Evolutionary conservation across 768 basidiomycete species (phyloP).

Genomic region (Cystofilobasidium macerans): DNA sequence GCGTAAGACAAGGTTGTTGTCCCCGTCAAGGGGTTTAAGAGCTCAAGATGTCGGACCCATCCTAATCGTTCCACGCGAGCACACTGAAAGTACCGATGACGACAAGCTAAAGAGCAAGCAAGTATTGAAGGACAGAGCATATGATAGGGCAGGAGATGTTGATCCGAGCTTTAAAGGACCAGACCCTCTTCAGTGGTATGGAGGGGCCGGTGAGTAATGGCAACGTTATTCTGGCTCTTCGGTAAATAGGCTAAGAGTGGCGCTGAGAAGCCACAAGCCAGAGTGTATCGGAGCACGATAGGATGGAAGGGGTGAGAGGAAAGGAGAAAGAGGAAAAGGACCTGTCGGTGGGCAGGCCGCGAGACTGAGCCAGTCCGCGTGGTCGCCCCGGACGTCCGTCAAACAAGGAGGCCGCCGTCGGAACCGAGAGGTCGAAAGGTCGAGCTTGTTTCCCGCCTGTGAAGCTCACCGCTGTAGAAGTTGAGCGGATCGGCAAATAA

Average conservation of each 20-base stretch:
- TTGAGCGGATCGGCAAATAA: conserved; percentile 7
- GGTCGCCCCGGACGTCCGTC: background rate
- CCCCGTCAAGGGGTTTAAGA: too few relatives aligned
- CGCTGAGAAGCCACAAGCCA: background rate
- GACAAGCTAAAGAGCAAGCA: too few relatives aligned
- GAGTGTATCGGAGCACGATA: background rate
- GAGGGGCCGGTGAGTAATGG: conserved; percentile 6
- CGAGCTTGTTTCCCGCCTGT: background rate
- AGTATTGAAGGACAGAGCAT: too few relatives aligned
- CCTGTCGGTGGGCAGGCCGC: background rate
- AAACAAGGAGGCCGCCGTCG: background rate
- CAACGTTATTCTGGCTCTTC: conserved; percentile 3
- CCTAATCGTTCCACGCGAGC: too few relatives aligned
- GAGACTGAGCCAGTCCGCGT: background rate
- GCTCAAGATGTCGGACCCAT: too few relatives aligned
- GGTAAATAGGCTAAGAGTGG: background rate
- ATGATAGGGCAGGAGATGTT: background rate
- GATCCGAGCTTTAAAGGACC: conserved; percentile 4
- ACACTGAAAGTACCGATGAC: too few relatives aligned
- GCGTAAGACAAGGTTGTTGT: too few relatives aligned
- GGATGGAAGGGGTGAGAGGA: background rate
- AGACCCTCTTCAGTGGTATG: background rate
- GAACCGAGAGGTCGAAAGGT: background rate
- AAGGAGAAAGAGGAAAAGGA: background rate
- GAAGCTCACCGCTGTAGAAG: conserved; percentile 6